phyloP scores from a whole-genome alignment of 2,329 filamentous ascomycete species.

The Neodidymelliopsis sp. region DNA sequence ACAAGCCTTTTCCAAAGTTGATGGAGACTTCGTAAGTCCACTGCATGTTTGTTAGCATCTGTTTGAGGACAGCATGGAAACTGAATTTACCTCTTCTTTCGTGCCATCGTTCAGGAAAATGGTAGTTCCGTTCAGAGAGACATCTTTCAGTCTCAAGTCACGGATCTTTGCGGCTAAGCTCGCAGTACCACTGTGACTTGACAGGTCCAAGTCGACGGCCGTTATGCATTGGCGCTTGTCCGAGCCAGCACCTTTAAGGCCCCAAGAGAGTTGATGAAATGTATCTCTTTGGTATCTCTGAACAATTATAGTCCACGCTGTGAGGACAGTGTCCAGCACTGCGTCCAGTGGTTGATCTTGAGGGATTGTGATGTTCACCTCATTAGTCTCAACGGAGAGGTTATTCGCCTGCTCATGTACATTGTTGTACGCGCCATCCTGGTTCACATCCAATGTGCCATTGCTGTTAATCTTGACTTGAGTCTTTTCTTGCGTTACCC shows the following conservation, averaged over 20 bases:
- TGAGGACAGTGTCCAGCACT: conserved; percentile 35
- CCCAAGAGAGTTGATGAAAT: conserved; percentile 43
- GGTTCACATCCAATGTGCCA: conserved; percentile 10
- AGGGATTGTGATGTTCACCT: conserved; percentile 25
- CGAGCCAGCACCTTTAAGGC: conserved; percentile 20
- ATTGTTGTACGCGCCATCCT: conserved; percentile 11
- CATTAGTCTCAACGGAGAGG: conserved; percentile 18
- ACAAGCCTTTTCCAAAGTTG: conserved; percentile 28
- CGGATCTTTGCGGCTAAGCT: conserved; percentile 27
- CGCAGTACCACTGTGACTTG: conserved; percentile 18
- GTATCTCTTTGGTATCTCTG: conserved; percentile 43
- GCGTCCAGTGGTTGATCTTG: conserved; percentile 15
- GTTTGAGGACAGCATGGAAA: background rate
- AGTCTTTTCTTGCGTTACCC: conserved; percentile 20
- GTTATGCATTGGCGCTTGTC: conserved; percentile 26
- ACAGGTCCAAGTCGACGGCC: conserved; percentile 27
- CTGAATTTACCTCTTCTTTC: conserved; percentile 34
- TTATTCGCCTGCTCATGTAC: conserved; percentile 4
- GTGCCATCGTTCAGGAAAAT: conserved; percentile 42
- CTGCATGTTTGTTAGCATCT: conserved; percentile 22
- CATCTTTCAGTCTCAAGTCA: conserved; percentile 21
- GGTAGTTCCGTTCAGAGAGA: conserved; percentile 13
- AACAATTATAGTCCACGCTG: conserved; percentile 41
- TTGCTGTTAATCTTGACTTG: conserved; percentile 26
- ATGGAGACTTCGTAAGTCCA: conserved; percentile 42